Base-by-base conservation (phyloP, 2,329 filamentous ascomycete species). In the Seiridium unicorne region DNA sequence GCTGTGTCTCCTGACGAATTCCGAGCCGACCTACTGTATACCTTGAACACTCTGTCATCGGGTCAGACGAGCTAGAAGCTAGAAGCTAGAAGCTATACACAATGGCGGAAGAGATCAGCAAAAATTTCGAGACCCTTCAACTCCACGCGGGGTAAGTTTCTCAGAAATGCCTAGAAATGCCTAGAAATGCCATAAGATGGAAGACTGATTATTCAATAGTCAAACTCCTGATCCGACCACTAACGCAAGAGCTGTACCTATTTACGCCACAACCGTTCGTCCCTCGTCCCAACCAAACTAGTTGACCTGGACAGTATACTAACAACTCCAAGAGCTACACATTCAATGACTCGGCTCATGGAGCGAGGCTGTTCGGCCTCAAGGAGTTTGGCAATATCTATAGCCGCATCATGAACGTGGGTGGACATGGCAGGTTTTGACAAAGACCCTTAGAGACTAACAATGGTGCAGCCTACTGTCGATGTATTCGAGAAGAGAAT, bases 331-430 rank as follows among this genome's bases (percentile, higher is more conserved):
- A 93, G 90, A 97, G 92, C 70, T 99, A 82, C 77, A 87, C 87
- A 57, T 99, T 99, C 85, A 90, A 98, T 85, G 92, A 98, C 80
- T 97, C 92, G 56, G 94, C 93, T 55, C 95, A 98, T 72, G 95
- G 92, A 63, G 95, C 95, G 59, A 89, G 93, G 74, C 89, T 99
- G 47, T 99, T 99, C 73, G 91, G 92, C 73, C 91, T 99, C 76
- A 96, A 98, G 81, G 93, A 98, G 79, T 90, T 92, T 70, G 95
- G 93, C 77, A 98, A 98, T 79, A 96, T 98, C 76, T 99, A 99
- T 84, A 95, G 89, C 75, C 92, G 95, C 65, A 93, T 99, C 70
- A 92, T 91, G 90, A 97, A 98, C 77, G 91, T 92, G 71, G 72
- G 85, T 77, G 11, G 38, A 9, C 60, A 32, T 9, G 4, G 26